Conservation (phyloP, 2,329 filamentous ascomycete genomes). For the Arthroderma sp. region DNA sequence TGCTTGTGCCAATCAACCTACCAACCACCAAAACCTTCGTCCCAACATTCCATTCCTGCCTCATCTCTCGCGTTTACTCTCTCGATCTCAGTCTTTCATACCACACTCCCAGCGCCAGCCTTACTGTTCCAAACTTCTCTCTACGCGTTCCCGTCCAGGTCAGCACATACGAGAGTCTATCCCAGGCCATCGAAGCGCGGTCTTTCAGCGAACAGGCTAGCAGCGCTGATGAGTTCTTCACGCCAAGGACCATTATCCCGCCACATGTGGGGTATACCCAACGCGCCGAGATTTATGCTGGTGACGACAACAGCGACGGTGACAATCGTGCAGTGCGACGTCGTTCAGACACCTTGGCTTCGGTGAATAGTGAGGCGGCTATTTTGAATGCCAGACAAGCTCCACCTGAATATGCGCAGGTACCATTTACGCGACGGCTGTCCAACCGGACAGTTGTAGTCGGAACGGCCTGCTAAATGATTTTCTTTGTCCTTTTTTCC, state of each 20-base stretch:
- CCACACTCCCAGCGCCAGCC: conserved; percentile 35
- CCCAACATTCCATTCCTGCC: conserved; percentile 57
- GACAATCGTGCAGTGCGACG: neutral
- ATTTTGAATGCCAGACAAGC: neutral
- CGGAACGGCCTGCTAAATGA: too few species aligned
- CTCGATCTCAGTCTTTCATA: conserved; percentile 47
- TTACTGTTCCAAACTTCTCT: conserved; percentile 27
- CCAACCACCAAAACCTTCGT: conserved; percentile 47
- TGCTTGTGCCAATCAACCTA: conserved; percentile 51
- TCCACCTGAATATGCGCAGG: neutral
- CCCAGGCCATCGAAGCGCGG: conserved; percentile 2
- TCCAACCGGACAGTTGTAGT: neutral
- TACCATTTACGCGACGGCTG: neutral
- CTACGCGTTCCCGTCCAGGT: conserved; percentile 34
- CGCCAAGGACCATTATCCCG: conserved; percentile 7
- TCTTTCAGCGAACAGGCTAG: neutral
- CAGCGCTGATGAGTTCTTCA: conserved; percentile 9
- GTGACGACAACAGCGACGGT: neutral
- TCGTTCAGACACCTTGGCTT: neutral
- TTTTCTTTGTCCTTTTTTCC: too few species aligned
- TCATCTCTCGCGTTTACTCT: conserved; percentile 50
- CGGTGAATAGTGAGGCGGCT: neutral
- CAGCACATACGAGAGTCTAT: conserved; percentile 9
- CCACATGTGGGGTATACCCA: conserved; percentile 5
- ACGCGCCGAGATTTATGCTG: neutral